A percentile compares a stretch with the other conserved stretches of the same genome.
These are phyloP conservation scores for Dendryphion nanum DNA, from an alignment of 2,329 filamentous ascomycete species.

Conservation along the genomic window DNA sequence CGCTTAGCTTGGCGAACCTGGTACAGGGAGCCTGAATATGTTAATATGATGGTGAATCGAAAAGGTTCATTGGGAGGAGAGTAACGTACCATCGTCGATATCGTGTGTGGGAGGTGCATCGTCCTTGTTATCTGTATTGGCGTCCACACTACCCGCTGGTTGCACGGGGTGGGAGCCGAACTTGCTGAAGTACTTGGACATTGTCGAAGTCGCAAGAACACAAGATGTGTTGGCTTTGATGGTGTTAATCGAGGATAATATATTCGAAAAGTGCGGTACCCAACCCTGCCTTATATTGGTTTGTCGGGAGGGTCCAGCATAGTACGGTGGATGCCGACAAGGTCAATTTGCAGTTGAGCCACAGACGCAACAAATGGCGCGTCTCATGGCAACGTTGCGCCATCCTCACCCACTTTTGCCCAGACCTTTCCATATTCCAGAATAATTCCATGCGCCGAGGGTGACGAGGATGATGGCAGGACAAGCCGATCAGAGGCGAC, in stretches of 20 bases:
- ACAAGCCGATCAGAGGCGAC: no score
- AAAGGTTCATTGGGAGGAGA: neutral
- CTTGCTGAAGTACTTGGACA: neutral
- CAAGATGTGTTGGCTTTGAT: no score
- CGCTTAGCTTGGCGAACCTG: constrained; percentile 22
- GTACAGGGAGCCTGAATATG: neutral
- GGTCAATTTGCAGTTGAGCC: neutral
- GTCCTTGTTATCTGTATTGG: no score
- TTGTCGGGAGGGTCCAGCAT: neutral
- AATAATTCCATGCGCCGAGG: no score
- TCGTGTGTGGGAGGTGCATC: neutral
- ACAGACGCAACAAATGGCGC: neutral
- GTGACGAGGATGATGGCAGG: no score
- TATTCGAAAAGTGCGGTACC: neutral
- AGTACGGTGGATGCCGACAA: neutral
- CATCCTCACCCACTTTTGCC: neutral
- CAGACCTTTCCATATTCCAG: no score
- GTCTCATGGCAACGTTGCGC: neutral
- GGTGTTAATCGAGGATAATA: neutral
- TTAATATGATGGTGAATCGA: neutral
- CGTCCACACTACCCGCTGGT: neutral
- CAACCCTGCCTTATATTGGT: neutral
- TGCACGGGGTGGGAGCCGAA: neutral
- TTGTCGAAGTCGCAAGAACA: no score
- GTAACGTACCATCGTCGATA: neutral